Conservation (phyloP, 2,329 filamentous ascomycete genomes). For the Colletotrichum aenigma region DNA sequence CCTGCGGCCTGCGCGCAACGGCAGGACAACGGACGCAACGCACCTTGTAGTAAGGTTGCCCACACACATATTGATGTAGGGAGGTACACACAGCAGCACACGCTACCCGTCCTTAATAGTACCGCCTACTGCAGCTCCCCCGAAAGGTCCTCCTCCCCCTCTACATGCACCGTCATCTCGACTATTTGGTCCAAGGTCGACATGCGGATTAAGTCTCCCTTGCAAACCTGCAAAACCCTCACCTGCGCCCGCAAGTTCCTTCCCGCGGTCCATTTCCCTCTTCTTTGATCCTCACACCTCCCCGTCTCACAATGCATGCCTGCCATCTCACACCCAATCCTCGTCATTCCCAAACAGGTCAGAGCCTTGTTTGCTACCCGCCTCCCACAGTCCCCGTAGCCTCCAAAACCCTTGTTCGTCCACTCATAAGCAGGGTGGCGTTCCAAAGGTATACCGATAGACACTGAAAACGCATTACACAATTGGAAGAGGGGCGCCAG, state of each 20-base stretch:
- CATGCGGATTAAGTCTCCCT: not conserved
- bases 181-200: not conserved
- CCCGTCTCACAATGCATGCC: constrained; percentile 5
- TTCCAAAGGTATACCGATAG: not conserved
- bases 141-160: not conserved
- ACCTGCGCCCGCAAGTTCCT: constrained; percentile 4
- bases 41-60: not conserved
- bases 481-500: not conserved
- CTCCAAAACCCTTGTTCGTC: not conserved
- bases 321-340: not conserved
- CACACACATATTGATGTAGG: not conserved
- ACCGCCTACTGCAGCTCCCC: not conserved
- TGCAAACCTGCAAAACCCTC: not conserved
- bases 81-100: not conserved
- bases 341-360: constrained; percentile 20
- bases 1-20: not conserved
- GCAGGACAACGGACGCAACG: not conserved
- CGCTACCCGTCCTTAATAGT: not conserved
- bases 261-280: not conserved
- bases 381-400: not conserved
- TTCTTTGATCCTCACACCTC: constrained; percentile 9
- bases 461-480: not conserved
- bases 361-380: constrained; percentile 15
- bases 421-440: constrained; percentile 7
- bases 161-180: constrained; percentile 5